Percentiles rank a stretch among this genome's conserved stretches.
Evolutionary conservation across 768 basidiomycete species (phyloP).

Genomic region (Termitomyces sp.): DNA sequence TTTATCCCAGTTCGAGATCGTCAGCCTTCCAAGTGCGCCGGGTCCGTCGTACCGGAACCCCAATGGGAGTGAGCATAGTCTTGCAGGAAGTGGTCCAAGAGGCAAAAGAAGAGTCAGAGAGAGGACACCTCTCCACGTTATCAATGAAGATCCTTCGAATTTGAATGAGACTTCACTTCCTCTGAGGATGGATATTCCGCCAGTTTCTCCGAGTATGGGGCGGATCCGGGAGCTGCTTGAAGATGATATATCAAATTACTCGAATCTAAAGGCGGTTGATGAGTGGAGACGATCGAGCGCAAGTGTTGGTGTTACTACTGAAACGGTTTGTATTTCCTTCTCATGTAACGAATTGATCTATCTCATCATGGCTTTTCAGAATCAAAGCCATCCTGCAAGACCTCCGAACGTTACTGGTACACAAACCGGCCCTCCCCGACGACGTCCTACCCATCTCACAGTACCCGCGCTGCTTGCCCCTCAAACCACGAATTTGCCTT

Average conservation of each 20-base stretch:
- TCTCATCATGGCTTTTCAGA: not conserved
- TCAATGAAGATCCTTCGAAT: constrained; percentile 33
- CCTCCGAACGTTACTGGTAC: not conserved
- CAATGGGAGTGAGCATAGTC: constrained; percentile 19
- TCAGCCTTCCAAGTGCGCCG: constrained; percentile 20
- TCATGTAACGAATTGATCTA: not conserved
- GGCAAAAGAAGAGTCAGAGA: constrained; percentile 19
- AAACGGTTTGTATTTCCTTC: constrained; percentile 8
- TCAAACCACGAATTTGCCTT: not conserved
- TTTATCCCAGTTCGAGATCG: constrained; percentile 32
- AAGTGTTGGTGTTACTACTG: constrained; percentile 5
- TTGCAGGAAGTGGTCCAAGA: constrained; percentile 8
- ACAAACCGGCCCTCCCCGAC: constrained; percentile 4
- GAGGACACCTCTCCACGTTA: constrained; percentile 29
- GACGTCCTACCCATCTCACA: constrained; percentile 17
- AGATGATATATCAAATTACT: constrained; percentile 9
- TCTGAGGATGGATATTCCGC: not conserved
- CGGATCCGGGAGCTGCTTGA: not conserved
- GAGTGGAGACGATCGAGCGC: constrained; percentile 16
- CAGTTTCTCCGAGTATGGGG: constrained; percentile 4
- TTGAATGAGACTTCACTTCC: constrained; percentile 26
- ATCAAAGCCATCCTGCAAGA: not conserved
- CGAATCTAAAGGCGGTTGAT: constrained; percentile 14
- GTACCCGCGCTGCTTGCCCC: constrained; percentile 16
- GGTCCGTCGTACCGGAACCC: not conserved